phyloP scores from a whole-genome alignment of 192 early-diverging fungal species.

The Gamsiella multidivaricata region DNA sequence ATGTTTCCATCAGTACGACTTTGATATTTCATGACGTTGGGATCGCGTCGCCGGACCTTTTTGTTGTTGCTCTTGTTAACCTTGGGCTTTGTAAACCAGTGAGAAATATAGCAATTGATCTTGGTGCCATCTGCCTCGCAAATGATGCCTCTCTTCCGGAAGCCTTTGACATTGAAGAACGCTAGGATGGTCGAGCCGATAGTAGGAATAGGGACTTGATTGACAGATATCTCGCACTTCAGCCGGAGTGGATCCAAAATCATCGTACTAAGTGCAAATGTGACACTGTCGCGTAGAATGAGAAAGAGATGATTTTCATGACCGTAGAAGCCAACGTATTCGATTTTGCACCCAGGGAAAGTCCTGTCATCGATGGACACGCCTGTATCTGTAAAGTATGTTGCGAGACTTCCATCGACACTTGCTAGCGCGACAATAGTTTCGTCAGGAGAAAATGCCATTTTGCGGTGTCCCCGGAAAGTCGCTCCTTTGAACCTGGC shows the following conservation, averaged over 20 bases:
- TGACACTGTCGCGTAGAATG: conserved; percentile 20
- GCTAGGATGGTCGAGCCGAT: conserved; percentile 18
- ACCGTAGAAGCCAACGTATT: conserved; percentile 33
- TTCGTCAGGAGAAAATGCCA: conserved; percentile 41
- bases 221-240: conserved; percentile 21
- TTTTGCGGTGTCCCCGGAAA: conserved; percentile 46
- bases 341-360: conserved; percentile 39
- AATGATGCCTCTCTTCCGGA: conserved; percentile 26
- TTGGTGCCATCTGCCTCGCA: conserved; percentile 30
- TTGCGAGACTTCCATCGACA: conserved; percentile 38
- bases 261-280: conserved; percentile 18
- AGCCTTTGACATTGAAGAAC: conserved; percentile 18
- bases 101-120: conserved; percentile 31
- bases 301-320: conserved; percentile 35
- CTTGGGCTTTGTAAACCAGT: conserved; percentile 11
- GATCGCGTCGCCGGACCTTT: no score
- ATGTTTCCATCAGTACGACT: conserved; percentile 1
- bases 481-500: conserved; percentile 33
- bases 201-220: conserved; percentile 31
- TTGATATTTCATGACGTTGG: neutral
- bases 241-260: conserved; percentile 37
- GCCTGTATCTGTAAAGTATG: conserved; percentile 41
- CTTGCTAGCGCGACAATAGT: conserved; percentile 50
- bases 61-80: conserved; percentile 18
- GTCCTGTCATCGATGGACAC: conserved; percentile 31